Base-by-base conservation (phyloP, 2,329 filamentous ascomycete genomes). In the Aspergillus pseudonomiae region DNA sequence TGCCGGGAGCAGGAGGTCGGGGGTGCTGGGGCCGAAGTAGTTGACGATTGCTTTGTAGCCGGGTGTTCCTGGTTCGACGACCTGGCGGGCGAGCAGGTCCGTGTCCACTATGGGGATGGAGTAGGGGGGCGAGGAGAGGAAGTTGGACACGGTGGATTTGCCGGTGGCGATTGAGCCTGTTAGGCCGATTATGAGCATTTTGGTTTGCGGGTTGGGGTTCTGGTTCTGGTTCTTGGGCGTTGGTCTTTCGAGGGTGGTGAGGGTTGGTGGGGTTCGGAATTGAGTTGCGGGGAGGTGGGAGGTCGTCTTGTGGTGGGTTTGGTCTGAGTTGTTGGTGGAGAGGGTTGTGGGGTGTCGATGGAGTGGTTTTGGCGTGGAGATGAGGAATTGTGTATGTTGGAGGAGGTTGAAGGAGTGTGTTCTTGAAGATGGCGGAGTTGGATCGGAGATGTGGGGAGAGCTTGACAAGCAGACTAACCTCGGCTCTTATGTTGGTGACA, bases 101-200 rank as follows among this genome's bases (percentile, higher is more conserved):
- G 95, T 94, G 76, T 99, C 95, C 81, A 99, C 90, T 71, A 99
- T 86, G 72, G 95, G 94, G 65, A 99, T 86, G 65, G 87, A 90
- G 83, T 97, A 91, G 0, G 94, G 95, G 6, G 91, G 83, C 5
- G 87, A 84, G 57, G 91, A 88, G 72, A 99, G 91, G 70, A 97
- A 86, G 45, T 86, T 84, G 32, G 95, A 97, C 61, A 97, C 93
- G 69, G 94, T 99, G 53, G 94, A 97, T 86, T 99, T 99, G 77
- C 95, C 95, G 6, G 95, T 99, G 65, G 95, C 95, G 75, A 99
- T 98, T 65, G 94, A 97, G 76, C 95, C 95, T 10, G 95, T 99
- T 30, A 99, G 88, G 62, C 95, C 95, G 72, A 99, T 93, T 73
- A 99, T 89, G 56, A 98, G 87, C 95, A 98, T 98, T 63, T 63